Conservation (phyloP, 2,329 filamentous ascomycete species). For the Dactylellina cionopaga region DNA sequence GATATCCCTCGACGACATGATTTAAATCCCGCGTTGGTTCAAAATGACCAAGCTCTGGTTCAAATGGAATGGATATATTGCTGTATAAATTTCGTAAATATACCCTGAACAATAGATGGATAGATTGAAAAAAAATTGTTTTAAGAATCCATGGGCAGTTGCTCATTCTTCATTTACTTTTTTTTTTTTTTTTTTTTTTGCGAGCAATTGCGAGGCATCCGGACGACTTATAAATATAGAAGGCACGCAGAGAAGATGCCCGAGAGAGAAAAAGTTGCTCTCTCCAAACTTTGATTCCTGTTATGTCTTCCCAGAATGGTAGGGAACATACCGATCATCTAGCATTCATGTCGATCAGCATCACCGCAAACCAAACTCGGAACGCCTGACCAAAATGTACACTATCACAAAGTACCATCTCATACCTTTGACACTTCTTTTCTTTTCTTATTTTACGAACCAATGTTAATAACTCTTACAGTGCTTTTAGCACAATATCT, state of each 20-base stretch:
- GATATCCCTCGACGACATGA: constrained; percentile 22
- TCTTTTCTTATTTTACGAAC: not conserved
- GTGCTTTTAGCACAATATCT: not conserved
- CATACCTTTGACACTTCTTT: not conserved
- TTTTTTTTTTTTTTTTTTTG: no score
- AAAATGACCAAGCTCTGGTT: not conserved
- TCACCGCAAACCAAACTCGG: constrained; percentile 31
- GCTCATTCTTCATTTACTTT: not conserved
- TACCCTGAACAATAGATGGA: not conserved
- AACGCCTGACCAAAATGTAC: constrained; percentile 18
- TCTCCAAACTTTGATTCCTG: constrained; percentile 30
- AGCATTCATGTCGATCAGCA: constrained; percentile 43
- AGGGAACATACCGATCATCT: constrained; percentile 50
- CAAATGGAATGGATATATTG: not conserved
- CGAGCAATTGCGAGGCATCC: constrained; percentile 46
- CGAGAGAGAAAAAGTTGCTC: constrained; percentile 17
- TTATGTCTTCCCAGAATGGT: constrained; percentile 35
- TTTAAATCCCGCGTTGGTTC: not conserved
- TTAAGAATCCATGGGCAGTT: constrained; percentile 8
- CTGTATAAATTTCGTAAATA: not conserved
- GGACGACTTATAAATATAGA: constrained; percentile 36
- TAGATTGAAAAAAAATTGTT: not conserved
- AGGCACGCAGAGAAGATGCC: not conserved
- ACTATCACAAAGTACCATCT: no score
- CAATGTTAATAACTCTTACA: not conserved